Evolutionary conservation across 805 yeast species (phyloP), one percentile per base, ranked within the genome.

Genomic region (Myxozyma vanderwaltii): DNA sequence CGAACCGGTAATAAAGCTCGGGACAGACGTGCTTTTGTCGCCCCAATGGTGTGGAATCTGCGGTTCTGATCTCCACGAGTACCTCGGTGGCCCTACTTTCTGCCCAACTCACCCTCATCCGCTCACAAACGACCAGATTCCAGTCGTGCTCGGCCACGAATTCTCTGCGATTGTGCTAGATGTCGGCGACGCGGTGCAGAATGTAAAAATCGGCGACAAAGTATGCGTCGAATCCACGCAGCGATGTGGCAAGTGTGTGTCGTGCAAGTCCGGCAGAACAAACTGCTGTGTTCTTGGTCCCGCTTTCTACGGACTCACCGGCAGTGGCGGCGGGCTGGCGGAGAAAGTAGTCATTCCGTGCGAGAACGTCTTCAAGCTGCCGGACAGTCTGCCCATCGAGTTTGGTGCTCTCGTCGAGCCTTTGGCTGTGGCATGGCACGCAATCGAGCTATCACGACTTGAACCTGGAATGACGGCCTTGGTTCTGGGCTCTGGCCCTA

Each of bases 221-320:
- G 89, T 86, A 33, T 85, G 81, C 21, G 80, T 84, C 24, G 88
- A 85, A 66, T 85, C 87, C 5, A 78, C 84, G 0, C 82, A 83
- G 35, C 82, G 82, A 40, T 86, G 88, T 31, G 71, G 74, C 29
- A 65, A 71, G 41, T 85, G 88, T 69, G 72, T 71, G 6, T 80
- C 81, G 40, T 85, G 88, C 68, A 58, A 69, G 49, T 72, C 70
- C 26, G 86, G 85, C 0, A 65, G 73, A 39, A 79, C 82, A 21
- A 84, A 84, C 68, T 78, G 81, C 59, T 84, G 87, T 68, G 74
- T 74, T 4, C 67, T 76, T 58, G 71, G 79, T 13, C 56, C 49
- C 2, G 79, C 81, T 1, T 74, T 83, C 47, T 75, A 77, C 35
- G 88, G 88, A 0, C 71, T 84, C 35, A 86, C 86, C 17, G 83